These are phyloP conservation scores for Wallacemonas collosoma DNA, from an alignment of 208 protist genomes.

Conservation along the genomic window DNA sequence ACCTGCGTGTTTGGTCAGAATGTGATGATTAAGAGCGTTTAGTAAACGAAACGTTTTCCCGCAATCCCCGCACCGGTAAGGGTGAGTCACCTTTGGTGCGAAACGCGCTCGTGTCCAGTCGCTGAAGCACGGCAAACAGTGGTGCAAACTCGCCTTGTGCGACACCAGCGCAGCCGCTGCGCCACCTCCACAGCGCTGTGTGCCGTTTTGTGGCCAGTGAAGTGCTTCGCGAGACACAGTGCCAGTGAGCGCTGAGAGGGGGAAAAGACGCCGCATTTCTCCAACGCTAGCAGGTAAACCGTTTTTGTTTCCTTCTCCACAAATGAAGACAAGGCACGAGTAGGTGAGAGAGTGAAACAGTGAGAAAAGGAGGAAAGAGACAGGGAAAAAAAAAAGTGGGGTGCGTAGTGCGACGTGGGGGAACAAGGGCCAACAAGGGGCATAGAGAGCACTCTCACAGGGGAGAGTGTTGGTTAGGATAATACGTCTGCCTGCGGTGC, in stretches of 20 bases:
- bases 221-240: not conserved
- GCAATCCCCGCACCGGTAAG: slow-evolving; percentile 82
- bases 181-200: not conserved
- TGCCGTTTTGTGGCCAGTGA: not conserved
- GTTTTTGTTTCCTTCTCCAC: too few relatives aligned
- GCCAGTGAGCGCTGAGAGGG: not conserved
- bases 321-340: too few relatives aligned
- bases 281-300: too few relatives aligned
- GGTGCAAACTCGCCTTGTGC: not conserved
- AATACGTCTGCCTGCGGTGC: too few relatives aligned
- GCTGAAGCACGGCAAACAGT: not conserved
- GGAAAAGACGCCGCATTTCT: not conserved
- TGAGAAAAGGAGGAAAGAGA: too few relatives aligned
- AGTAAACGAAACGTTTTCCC: slow-evolving; percentile 86
- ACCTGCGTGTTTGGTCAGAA: slow-evolving; percentile 83
- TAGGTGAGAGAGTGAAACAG: too few relatives aligned
- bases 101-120: slow-evolving; percentile 5
- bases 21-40: slow-evolving; percentile 90
- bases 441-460: too few relatives aligned
- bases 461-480: too few relatives aligned
- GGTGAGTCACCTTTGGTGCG: slow-evolving; percentile 27
- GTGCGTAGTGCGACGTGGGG: too few relatives aligned
- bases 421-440: too few relatives aligned
- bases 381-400: too few relatives aligned
- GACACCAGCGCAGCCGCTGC: not conserved